Conservation (phyloP, 306 rosid genomes). For the Vigna radiata region DNA sequence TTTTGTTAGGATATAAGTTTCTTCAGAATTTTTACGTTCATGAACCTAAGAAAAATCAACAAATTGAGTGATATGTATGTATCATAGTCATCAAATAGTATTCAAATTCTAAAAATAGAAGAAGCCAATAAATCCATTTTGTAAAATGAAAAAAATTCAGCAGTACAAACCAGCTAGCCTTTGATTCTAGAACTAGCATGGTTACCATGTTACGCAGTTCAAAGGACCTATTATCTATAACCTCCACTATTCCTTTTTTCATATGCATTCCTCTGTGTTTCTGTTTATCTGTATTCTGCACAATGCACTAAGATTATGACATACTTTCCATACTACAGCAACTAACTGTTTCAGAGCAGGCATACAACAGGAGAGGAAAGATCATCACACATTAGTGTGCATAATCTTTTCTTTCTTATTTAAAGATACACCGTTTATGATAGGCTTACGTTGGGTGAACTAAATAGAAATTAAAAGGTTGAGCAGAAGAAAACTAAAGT, state of each 20-base stretch:
- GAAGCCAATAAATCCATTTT: background rate
- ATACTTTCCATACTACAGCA: background rate
- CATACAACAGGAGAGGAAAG: background rate
- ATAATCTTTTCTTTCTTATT: background rate
- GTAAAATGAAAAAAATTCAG: background rate
- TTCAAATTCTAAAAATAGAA: slow-evolving; percentile 8
- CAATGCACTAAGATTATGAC: no score
- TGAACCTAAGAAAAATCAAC: slow-evolving; percentile 61
- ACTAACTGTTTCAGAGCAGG: background rate
- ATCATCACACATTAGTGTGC: background rate
- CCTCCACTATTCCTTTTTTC: no score
- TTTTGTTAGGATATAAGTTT: slow-evolving; percentile 72
- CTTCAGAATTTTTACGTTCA: slow-evolving; percentile 58
- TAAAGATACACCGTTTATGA: background rate
- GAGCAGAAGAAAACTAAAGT: slow-evolving; percentile 19
- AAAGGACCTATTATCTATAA: no score
- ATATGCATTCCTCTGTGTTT: no score
- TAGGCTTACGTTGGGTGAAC: background rate
- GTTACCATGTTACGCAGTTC: no score
- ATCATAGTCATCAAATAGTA: background rate
- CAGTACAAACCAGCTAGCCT: background rate
- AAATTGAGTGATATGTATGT: background rate
- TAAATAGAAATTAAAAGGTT: slow-evolving; percentile 10
- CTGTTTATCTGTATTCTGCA: no score
- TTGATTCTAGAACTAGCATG: background rate